Evolutionary conservation across 176 grass and related monocot species (phyloP).

Genomic region (Themeda triandra): DNA sequence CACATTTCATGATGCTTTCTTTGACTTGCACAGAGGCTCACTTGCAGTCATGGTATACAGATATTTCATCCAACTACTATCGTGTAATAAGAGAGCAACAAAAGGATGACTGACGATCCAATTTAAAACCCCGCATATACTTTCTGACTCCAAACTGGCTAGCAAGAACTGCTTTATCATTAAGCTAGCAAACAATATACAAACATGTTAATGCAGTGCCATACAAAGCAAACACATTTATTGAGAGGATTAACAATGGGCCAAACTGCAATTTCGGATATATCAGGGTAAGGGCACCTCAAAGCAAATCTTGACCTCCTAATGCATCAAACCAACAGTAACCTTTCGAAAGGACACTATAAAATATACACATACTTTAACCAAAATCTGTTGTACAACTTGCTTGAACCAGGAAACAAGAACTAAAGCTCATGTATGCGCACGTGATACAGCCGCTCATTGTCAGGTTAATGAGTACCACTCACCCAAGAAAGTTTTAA

Average conservation of each 20-base stretch:
- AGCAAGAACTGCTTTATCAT: background rate
- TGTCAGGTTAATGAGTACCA: constrained; percentile 13
- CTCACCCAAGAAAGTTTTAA: constrained; percentile 30
- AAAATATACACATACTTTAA: constrained; percentile 36
- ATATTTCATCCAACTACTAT: background rate
- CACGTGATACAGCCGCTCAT: background rate
- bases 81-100: background rate
- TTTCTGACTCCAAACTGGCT: too few species aligned
- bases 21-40: background rate
- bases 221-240: background rate
- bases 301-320: background rate
- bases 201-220: background rate
- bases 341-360: background rate
- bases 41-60: constrained; percentile 8
- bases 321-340: background rate
- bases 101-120: background rate
- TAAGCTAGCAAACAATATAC: background rate
- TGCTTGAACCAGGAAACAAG: constrained; percentile 21
- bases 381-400: constrained; percentile 39
- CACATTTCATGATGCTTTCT: background rate
- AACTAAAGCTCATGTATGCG: background rate
- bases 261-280: background rate
- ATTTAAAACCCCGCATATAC: background rate
- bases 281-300: background rate
- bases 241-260: background rate